Base-by-base conservation (phyloP, 1,284 basidiomycete genomes). In the Cutaneotrichosporon spelunceum region DNA sequence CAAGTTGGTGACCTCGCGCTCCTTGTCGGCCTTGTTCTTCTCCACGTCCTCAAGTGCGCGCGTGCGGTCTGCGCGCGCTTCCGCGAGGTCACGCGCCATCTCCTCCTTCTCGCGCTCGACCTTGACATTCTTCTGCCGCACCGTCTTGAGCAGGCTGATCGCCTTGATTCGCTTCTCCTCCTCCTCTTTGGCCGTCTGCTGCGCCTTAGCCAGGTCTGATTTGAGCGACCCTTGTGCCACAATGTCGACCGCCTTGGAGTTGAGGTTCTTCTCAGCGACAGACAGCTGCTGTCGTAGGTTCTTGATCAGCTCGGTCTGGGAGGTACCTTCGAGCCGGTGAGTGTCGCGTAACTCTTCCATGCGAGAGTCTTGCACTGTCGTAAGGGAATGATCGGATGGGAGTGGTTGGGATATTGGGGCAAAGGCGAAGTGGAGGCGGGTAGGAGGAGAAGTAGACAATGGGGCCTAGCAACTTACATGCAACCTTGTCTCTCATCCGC, bases 151-250 rank as follows among this genome's bases (percentile, higher is more conserved):
- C 33, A 95, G 79, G 55, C 86, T 88, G 64, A 96, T 88, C 0
- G 93, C 92, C 73, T 96, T 97, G n/a, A 86, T 85, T 14, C 93
- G 86, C 77, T 96, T 96, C 78, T 97, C 93, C 75, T 96, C 93
- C 73, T 96, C 93, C 66, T 95, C 93, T 74, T 90, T 94, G 1
- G 86, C 87, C 2, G 81, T 65, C 13, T 80, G 81, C 67, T 86
- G 87, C 2, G 84, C 80, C 61, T 85, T 86, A 45, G 85, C 83
- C 3, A 87, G 74, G 59, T 93, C 89, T 9, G 81, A 72, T 36
- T 82, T 82, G 10, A 91, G 78, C 45, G 82, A 82, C 4, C 84
- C 82, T 1, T 86, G 76, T 49, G 87, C 85, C 1, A 79, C 75
- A 58, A 84, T 81, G 36, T 83, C 83, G 61, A 82, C 84, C 0